Evolutionary conservation across 768 basidiomycete species (phyloP), one percentile per base, ranked within the genome.

Genomic region (Leccinum ochraceum): DNA sequence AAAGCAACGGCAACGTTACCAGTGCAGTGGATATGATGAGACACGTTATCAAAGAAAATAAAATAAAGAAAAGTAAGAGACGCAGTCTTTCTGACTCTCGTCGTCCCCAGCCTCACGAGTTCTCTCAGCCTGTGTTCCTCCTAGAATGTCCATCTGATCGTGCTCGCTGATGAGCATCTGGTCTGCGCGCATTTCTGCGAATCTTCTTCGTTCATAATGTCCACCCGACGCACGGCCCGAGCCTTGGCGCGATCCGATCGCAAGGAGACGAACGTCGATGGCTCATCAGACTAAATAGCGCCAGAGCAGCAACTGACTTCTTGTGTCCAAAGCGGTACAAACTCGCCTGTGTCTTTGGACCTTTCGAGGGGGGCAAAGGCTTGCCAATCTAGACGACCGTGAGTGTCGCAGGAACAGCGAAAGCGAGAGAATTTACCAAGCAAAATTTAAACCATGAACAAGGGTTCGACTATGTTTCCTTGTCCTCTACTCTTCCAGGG

Each of bases 121-220:
- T 39, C 74, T 69, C 62, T 84, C 86, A 0, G 77, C 76, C 63
- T 82, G 78, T 1, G 84, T 83, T 0, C 81, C 82, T n/a, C 82
- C 84, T 0, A 84, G 72, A 49, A 87, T 75, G 65, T 89, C 86
- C 82, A 88, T 89, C 65, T 90, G 83, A 39, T 95, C 91, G 16
- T 88, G 86, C 44, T 88, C 90, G 68, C 92, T 89, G 4, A 94
- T 84, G 8, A 97, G 73, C 24, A 82, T 85, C 66, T 87, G 81
- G 65, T 83, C 85, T 44, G 94, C 92, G 44, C 82, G 84, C 61
- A 90, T 73, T 62, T 93, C 92, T 51, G 90, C 86, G 16, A 98
- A 78, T 98, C 97, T 75, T 98, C 97, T 44, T 98, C 97, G 76
- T 99, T 97, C 97, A 99, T 98, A 71, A 93, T 98, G 71, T 97